These are phyloP conservation scores for Starmerella scarabaei DNA, from an alignment of 805 yeast genomes.

Conservation along the genomic window DNA sequence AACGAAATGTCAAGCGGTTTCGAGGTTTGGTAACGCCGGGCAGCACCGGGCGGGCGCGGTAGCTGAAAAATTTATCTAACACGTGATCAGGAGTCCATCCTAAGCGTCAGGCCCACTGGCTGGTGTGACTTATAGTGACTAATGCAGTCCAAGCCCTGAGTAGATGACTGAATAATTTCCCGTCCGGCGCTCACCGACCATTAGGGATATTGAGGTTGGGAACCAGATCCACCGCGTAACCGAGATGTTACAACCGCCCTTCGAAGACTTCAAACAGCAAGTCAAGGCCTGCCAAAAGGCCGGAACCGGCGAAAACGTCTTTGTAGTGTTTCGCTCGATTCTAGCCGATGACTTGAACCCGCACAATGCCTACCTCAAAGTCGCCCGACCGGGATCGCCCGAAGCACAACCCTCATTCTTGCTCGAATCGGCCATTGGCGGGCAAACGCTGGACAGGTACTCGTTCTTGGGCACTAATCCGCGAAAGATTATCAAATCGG, in stretches of 20 bases:
- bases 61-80: conserved; percentile 5
- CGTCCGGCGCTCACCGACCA: too few species aligned
- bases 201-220: too few species aligned
- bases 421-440: conserved; percentile 78
- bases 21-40: neutral
- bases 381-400: conserved; percentile 49
- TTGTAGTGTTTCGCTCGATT: conserved; percentile 66
- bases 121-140: conserved; percentile 2
- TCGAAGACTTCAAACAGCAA: conserved; percentile 34
- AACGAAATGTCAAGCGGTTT: neutral
- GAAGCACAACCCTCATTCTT: conserved; percentile 53
- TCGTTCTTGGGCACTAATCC: conserved; percentile 87
- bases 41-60: too few species aligned
- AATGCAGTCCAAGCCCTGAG: conserved; percentile 2
- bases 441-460: conserved; percentile 79
- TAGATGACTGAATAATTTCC: too few species aligned
- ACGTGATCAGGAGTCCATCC: too few species aligned
- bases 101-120: neutral
- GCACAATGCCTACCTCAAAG: conserved; percentile 75
- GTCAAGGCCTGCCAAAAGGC: conserved; percentile 23
- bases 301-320: conserved; percentile 43
- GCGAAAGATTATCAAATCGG: conserved; percentile 68
- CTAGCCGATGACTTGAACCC: conserved; percentile 74
- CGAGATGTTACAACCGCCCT: conserved; percentile 41
- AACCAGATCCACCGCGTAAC: too few species aligned